Evolutionary conservation across 805 yeast species (phyloP), one percentile per base, ranked within the genome.

Genomic region (Naumovozyma castellii): DNA sequence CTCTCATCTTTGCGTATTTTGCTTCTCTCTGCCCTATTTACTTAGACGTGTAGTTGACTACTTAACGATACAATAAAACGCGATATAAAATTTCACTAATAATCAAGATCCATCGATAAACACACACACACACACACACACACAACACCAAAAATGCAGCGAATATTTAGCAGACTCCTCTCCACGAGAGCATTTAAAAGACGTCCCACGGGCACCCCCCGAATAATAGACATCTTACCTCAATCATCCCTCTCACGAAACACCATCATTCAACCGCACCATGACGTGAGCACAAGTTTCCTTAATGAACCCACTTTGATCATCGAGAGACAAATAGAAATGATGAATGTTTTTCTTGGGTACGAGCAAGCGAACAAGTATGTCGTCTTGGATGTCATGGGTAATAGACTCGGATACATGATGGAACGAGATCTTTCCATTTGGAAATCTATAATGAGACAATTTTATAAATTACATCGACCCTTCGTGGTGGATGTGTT

Each of bases 301-400:
- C 62, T 90, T 32, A 71, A 72, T 32, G 85, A 85, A 50, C 97
- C 97, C 1, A 82, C 90, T 3, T 60, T 90, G 16, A 86, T 90
- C 1, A 76, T 92, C 35, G 96, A 90, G 54, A 71, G 98, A 42
- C 83, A 84, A 54, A 68, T 92, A 18, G 97, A 92, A 64, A 72
- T 80, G 66, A 80, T 86, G 86, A 88, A 86, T 54, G 68, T 92
- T 14, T 72, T 87, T 39, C 55, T 88, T 10, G 97, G 97, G 1
- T 85, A 84, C 51, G 97, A 90, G 58, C 97, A 92, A 63, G 85
- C 92, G 2, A 90, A 88, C 57, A 66, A 71, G 47, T 90, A 90
- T 56, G 71, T 68, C 10, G 72, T 92, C 34, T 71, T 80, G 76
- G 82, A 85, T 57, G 71, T 82, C 0, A 49, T 67, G 46, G 97